A percentile compares a stretch with the other conserved stretches of the same genome.
Conservation (phyloP, 78 protist species). For the Tieghemostelium lacteum region DNA sequence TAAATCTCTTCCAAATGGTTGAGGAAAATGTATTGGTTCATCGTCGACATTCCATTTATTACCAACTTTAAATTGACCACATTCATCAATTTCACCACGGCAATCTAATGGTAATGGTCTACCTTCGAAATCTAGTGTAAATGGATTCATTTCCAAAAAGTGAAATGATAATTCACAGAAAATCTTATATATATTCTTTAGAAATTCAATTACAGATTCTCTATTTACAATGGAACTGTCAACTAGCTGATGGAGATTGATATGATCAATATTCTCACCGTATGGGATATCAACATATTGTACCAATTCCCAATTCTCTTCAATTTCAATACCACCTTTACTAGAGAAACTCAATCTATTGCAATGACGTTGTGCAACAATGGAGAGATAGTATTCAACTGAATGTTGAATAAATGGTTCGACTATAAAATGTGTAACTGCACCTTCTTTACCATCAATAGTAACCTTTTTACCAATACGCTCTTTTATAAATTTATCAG, state of each 20-base stretch:
- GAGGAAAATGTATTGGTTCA: constrained; percentile 88
- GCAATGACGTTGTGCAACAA: constrained; percentile 84
- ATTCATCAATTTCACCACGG: constrained; percentile 87
- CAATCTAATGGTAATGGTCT: constrained; percentile 84
- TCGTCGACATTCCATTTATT: constrained; percentile 74
- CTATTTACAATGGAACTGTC: constrained; percentile 1
- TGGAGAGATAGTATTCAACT: constrained; percentile 88
- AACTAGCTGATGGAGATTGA: constrained; percentile 31
- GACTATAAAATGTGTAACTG: constrained; percentile 81
- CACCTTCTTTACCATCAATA: constrained; percentile 75
- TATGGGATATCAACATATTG: constrained; percentile 17
- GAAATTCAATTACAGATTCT: constrained; percentile 48
- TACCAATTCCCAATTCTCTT: constrained; percentile 80
- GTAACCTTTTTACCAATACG: constrained; percentile 56
- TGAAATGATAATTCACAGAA: constrained; percentile 80
- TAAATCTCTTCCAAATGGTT: constrained; percentile 85
- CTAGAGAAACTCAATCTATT: constrained; percentile 76
- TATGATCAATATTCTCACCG: constrained; percentile 35
- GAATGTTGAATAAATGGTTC: constrained; percentile 91
- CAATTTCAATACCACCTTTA: constrained; percentile 94
- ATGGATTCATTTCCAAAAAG: constrained; percentile 90
- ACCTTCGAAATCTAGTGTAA: constrained; percentile 71
- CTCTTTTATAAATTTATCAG: constrained; percentile 79
- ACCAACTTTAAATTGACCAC: constrained; percentile 81
- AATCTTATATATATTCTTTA: constrained; percentile 63